Conservation (phyloP, 805 yeast species). For the Hanseniaspora taiwanica region DNA sequence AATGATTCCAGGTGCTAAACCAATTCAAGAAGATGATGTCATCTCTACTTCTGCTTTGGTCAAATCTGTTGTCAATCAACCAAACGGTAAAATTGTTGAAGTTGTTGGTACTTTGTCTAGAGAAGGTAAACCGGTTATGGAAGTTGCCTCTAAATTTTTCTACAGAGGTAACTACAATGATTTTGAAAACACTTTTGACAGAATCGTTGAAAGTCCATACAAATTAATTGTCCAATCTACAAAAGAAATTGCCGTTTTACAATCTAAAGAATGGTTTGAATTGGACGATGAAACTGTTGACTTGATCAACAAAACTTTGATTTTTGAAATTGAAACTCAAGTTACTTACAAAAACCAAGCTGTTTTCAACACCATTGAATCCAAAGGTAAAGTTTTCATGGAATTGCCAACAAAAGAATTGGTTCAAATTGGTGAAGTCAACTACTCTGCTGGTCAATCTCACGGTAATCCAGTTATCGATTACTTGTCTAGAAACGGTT, state of each 20-base stretch:
- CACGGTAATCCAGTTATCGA: slow-evolving; percentile 97
- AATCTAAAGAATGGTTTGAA: slow-evolving; percentile 97
- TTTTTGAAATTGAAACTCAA: slow-evolving; percentile 79
- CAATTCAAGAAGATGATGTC: slow-evolving; percentile 76
- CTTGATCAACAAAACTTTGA: slow-evolving; percentile 64
- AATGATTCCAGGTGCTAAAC: slow-evolving; percentile 84
- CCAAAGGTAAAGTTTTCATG: slow-evolving; percentile 72
- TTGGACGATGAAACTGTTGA: slow-evolving; percentile 55
- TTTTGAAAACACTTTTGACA: slow-evolving; percentile 84
- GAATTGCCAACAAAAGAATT: slow-evolving; percentile 90
- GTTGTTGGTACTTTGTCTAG: slow-evolving; percentile 82
- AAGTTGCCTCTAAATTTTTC: slow-evolving; percentile 88
- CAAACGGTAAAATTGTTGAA: slow-evolving; percentile 90
- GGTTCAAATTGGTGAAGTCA: slow-evolving; percentile 68
- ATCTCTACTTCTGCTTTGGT: slow-evolving; percentile 76
- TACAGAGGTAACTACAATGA: slow-evolving; percentile 88
- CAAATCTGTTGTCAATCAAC: slow-evolving; percentile 78
- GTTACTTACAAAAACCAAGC: slow-evolving; percentile 66
- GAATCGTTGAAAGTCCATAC: slow-evolving; percentile 75
- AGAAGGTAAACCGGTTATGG: slow-evolving; percentile 72
- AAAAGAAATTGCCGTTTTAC: slow-evolving; percentile 85
- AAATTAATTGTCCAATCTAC: slow-evolving; percentile 59
- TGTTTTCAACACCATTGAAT: slow-evolving; percentile 65
- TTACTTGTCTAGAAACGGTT: slow-evolving; percentile 82
- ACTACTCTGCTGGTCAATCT: slow-evolving; percentile 81